A percentile compares a stretch with the other conserved stretches of the same genome.
Evolutionary conservation across 2,329 filamentous ascomycete species (phyloP).

Genomic region (Scortechinia acanthostroma): DNA sequence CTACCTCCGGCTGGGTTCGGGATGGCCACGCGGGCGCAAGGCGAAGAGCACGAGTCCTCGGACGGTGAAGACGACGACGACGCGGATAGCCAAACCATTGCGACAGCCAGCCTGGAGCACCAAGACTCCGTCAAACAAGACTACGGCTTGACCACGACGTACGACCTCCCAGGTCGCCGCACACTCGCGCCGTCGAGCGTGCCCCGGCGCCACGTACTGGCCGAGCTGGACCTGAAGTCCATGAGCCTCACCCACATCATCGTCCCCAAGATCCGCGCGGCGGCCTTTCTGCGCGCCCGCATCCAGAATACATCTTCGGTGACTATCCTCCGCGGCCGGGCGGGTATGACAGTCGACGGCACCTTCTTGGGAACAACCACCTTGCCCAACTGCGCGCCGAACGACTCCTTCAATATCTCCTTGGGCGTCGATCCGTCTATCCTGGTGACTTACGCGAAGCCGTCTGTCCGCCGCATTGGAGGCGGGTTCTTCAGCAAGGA

Average conservation of each 20-base stretch:
- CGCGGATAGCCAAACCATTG: slow-evolving; percentile 10
- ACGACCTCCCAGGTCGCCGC: slow-evolving; percentile 50
- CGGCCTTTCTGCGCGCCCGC: slow-evolving; percentile 49
- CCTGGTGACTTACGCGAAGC: slow-evolving; percentile 43
- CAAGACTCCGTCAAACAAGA: slow-evolving; percentile 49
- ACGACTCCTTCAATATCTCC: slow-evolving; percentile 40
- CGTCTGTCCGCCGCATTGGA: slow-evolving; percentile 40
- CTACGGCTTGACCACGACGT: slow-evolving; percentile 49
- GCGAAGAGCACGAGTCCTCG: no score
- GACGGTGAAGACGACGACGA: slow-evolving; percentile 7
- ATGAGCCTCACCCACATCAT: slow-evolving; percentile 47
- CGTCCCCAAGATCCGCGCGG: slow-evolving; percentile 51
- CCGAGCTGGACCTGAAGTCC: slow-evolving; percentile 38
- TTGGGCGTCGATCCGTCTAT: slow-evolving; percentile 55
- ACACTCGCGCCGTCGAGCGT: slow-evolving; percentile 42
- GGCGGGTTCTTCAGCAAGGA: slow-evolving; percentile 45
- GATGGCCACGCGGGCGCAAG: no score
- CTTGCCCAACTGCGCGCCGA: slow-evolving; percentile 45
- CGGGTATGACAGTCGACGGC: slow-evolving; percentile 55
- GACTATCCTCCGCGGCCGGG: slow-evolving; percentile 43
- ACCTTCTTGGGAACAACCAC: slow-evolving; percentile 49
- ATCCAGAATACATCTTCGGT: slow-evolving; percentile 46
- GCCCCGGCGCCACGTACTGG: slow-evolving; percentile 50
- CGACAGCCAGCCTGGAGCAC: slow-evolving; percentile 26
- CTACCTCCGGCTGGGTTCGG: no score